Conservation (phyloP, 345 rosid genomes). For the Eutrema heterophyllum region DNA sequence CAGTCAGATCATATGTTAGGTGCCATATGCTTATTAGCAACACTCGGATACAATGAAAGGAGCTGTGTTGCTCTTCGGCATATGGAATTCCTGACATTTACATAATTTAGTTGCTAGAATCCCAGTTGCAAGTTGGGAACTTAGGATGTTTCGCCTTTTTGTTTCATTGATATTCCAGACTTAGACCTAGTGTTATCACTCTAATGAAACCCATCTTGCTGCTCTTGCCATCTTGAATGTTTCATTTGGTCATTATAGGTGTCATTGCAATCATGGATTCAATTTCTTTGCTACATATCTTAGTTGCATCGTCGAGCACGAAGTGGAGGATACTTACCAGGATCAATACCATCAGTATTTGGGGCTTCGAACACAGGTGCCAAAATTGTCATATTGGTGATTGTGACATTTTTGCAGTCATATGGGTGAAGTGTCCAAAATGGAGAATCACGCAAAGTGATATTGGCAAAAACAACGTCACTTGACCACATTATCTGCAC, state of each 20-base stretch:
- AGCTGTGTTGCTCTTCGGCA: neutral
- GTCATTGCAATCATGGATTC: neutral
- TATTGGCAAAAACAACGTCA: slow-evolving; percentile 64
- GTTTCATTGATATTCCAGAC: neutral
- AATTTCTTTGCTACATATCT: neutral
- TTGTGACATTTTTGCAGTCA: slow-evolving; percentile 83
- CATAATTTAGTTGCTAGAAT: neutral
- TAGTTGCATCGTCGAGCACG: neutral
- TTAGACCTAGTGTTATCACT: neutral
- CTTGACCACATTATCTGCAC: slow-evolving; percentile 90
- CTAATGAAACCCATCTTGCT: neutral
- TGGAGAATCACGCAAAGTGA: slow-evolving; percentile 86
- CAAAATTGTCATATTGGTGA: slow-evolving; percentile 68
- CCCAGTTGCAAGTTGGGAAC: neutral
- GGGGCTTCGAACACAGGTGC: slow-evolving; percentile 79
- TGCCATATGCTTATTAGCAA: neutral
- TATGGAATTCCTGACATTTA: neutral
- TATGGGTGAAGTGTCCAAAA: slow-evolving; percentile 96
- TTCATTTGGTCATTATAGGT: neutral
- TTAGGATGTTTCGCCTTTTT: neutral
- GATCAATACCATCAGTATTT: slow-evolving; percentile 97
- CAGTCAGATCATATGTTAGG: neutral
- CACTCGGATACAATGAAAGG: neutral
- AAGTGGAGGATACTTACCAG: slow-evolving; percentile 44
- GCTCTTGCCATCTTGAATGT: neutral